Evolutionary conservation across 2,329 filamentous ascomycete genomes (phyloP), one percentile per base, ranked within the genome.

Genomic region (Tolypocladium ophioglossoides): DNA sequence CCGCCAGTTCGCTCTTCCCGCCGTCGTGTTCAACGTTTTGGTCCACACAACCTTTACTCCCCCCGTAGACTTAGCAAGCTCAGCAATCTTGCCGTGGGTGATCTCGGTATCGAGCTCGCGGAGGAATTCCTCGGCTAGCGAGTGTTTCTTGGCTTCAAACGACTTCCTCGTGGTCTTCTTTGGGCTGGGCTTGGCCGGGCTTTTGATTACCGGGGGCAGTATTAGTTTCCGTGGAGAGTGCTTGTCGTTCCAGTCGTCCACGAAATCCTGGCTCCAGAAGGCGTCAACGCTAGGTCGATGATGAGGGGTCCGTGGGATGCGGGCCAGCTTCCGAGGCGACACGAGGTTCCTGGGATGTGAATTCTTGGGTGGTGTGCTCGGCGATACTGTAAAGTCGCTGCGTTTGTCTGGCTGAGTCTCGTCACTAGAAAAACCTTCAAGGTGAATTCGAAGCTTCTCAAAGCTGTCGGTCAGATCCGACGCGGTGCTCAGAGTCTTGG

Each of bases 1-100:
- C 59, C 78, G 83, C 86, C 86, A 90, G 62, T 82, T 85, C 32
- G 87, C 87, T 41, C 86, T 78, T 0, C 89, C 89, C 16, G 89
- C 89, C 0, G 89, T 92, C 1, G 86, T 87, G 64, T 86, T 87
- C 52, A 94, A 79, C n/a, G 82, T 89, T 61, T 86, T 89, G 56
- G 78, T 84, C 89, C 89, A 94, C 46, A 81, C 70, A 39, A 92
- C 75, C 54, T 80, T 79, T 49, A 92, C 77, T 1, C 89, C 89
- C 20, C 88, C 87, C 0, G 86, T 87, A 0, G 75, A 69, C 2
- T 75, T 72, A 0, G 86, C 76, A 22, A 91, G 73, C 27, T 74
- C 62, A 1, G 72, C 66, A 9, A 94, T 78, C 56, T 77, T 72
- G 10, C 85, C 83, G 2, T 74, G 61, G 0, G 85, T 84, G 60